A percentile compares a stretch with the other conserved stretches of the same genome.
Conservation (phyloP, 2,329 filamentous ascomycete genomes). For the Diaporthe sp. region DNA sequence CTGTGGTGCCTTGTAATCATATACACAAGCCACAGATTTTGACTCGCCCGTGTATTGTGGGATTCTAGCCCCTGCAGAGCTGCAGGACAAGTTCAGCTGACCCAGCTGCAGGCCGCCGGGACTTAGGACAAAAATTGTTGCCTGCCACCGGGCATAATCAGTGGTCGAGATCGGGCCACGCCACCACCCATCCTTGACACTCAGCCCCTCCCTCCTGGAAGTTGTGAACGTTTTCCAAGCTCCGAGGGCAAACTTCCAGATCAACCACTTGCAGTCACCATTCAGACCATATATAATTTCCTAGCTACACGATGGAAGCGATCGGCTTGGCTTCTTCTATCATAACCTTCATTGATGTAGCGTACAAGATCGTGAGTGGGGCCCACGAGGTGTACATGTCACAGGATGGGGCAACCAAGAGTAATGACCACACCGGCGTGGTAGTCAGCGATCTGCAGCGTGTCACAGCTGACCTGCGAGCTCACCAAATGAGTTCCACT, state of each 20-base stretch:
- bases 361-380: not conserved
- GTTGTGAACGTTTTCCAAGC: not conserved
- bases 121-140: not conserved
- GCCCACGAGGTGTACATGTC: constrained; percentile 12
- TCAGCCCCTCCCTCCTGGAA: not conserved
- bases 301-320: not conserved
- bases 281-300: no score
- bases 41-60: not conserved
- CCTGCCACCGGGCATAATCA: not conserved
- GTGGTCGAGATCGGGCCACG: not conserved
- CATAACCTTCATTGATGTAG: constrained; percentile 21
- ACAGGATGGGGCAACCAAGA: not conserved
- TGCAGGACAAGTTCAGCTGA: constrained; percentile 17
- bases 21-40: not conserved
- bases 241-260: not conserved
- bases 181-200: not conserved
- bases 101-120: not conserved
- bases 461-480: not conserved
- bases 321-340: constrained; percentile 21
- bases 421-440: constrained; percentile 17
- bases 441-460: constrained; percentile 21
- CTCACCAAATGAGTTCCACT: not conserved
- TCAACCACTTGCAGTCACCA: no score
- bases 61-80: not conserved
- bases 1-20: not conserved